Evolutionary conservation across 306 rosid species (phyloP).

Genomic region (Hippophae tibetana): DNA sequence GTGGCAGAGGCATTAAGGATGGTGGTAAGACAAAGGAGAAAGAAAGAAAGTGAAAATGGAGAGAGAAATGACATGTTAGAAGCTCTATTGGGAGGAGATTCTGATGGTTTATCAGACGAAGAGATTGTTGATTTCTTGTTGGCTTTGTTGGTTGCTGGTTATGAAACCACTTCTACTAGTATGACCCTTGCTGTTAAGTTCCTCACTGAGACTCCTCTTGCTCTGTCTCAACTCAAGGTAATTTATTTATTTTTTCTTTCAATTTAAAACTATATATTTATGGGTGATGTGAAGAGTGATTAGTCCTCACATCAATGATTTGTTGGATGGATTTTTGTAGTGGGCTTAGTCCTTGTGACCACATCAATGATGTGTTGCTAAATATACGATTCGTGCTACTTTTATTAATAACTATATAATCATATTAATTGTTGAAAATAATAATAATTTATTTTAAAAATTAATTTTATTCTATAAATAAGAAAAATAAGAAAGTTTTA

Average conservation of each 20-base stretch:
- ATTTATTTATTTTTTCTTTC: too few species aligned
- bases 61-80: slow-evolving; percentile 58
- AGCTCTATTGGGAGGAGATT: slow-evolving; percentile 67
- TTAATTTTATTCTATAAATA: too few species aligned
- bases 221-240: slow-evolving; percentile 85
- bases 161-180: slow-evolving; percentile 86
- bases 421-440: too few species aligned
- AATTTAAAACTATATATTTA: not conserved
- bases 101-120: slow-evolving; percentile 59
- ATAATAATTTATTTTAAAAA: too few species aligned
- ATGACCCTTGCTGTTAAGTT: slow-evolving; percentile 97
- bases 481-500: too few species aligned
- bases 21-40: slow-evolving; percentile 61
- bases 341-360: too few species aligned
- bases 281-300: too few species aligned
- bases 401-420: too few species aligned
- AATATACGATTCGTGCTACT: too few species aligned
- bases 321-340: too few species aligned
- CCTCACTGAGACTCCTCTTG: slow-evolving; percentile 83
- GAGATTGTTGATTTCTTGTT: slow-evolving; percentile 79
- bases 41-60: slow-evolving; percentile 28
- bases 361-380: too few species aligned
- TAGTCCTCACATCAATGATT: too few species aligned
- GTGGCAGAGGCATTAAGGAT: slow-evolving; percentile 80
- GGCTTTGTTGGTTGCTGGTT: slow-evolving; percentile 87